Evolutionary conservation across 2,329 filamentous ascomycete species (phyloP), one percentile per base, ranked within the genome.

Genomic region (Fonsecaea multimorphosa): DNA sequence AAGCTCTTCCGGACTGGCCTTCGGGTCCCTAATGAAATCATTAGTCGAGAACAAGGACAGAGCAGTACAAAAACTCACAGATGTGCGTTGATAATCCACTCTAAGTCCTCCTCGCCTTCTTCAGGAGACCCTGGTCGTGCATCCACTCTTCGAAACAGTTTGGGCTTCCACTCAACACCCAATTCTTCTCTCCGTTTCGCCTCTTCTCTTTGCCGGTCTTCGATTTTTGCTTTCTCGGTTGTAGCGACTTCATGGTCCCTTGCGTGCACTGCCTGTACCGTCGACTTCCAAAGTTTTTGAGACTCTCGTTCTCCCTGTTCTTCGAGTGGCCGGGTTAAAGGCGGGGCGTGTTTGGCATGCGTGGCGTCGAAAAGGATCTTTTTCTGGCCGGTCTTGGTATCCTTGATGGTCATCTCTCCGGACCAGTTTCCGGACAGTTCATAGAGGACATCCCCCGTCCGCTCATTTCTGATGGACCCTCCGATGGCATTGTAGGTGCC

Each of bases 401-500:
- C 86, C 77, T 93, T 97, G 74, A 97, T 90, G 71, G 85, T 89
- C 94, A 99, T 99, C 76, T 98, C 92, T 63, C 92, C 91, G 72
- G 90, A 95, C 95, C 95, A 99, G 62, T 94, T 82, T 1, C 95
- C 95, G 1, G 91, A 96, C 6, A 99, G 83, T 77, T 99, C 95
- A 74, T 88, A 98, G n/a, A 97, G 83, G 6, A 89, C 80, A 77
- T 97, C 93, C 36, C 92, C 93, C 0, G 91, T 93, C 75, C 89
- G 88, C 70, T 93, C 92, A 72, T 93, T 92, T 78, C 90, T 96
- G 80, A 99, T 96, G 46, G 84, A 88, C 8, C 95, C 95, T 8
- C 92, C 93, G 73, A 99, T 97, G 40, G 93, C 92, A 75, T 99
- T 97, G 79, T 99, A 99, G 1, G 91, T 95, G 7, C 95, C 95